Evolutionary conservation across 768 basidiomycete genomes (phyloP).

Genomic region (Tylopilus sp.): DNA sequence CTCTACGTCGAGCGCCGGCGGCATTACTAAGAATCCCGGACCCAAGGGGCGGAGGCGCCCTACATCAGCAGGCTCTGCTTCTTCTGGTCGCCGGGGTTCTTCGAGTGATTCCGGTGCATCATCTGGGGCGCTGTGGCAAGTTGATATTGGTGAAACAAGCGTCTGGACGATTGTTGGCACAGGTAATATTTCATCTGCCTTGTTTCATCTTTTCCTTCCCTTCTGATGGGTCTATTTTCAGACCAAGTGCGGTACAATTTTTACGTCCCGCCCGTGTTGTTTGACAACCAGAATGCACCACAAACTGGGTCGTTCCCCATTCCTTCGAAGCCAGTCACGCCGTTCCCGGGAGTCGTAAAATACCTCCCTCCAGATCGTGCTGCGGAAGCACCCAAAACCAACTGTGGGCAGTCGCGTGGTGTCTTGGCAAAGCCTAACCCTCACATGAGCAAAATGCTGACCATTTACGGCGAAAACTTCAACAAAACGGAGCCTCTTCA

Average conservation of each 20-base stretch:
- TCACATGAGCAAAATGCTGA: slow-evolving; percentile 75
- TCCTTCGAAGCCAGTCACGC: slow-evolving; percentile 79
- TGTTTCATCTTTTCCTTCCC: not conserved
- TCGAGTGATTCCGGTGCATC: slow-evolving; percentile 65
- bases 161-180: slow-evolving; percentile 95
- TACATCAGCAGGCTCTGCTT: slow-evolving; percentile 70
- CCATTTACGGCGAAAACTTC: slow-evolving; percentile 88
- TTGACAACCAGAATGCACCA: slow-evolving; percentile 73
- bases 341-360: slow-evolving; percentile 85
- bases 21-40: slow-evolving; percentile 33
- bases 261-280: slow-evolving; percentile 82
- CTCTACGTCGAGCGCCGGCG: slow-evolving; percentile 65
- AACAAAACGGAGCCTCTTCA: slow-evolving; percentile 76
- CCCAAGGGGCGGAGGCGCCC: slow-evolving; percentile 64
- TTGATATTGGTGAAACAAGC: slow-evolving; percentile 90
- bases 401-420: slow-evolving; percentile 61
- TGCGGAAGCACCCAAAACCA: slow-evolving; percentile 74
- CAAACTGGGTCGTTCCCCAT: slow-evolving; percentile 73
- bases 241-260: slow-evolving; percentile 94
- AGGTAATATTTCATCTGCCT: slow-evolving; percentile 41
- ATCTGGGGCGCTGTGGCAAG: slow-evolving; percentile 81
- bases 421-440: slow-evolving; percentile 75
- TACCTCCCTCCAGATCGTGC: slow-evolving; percentile 89
- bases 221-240: slow-evolving; percentile 31
- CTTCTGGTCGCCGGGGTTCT: slow-evolving; percentile 64